phyloP scores from a whole-genome alignment of 2,329 filamentous ascomycete species.

The Ramularia collo-cygni region DNA sequence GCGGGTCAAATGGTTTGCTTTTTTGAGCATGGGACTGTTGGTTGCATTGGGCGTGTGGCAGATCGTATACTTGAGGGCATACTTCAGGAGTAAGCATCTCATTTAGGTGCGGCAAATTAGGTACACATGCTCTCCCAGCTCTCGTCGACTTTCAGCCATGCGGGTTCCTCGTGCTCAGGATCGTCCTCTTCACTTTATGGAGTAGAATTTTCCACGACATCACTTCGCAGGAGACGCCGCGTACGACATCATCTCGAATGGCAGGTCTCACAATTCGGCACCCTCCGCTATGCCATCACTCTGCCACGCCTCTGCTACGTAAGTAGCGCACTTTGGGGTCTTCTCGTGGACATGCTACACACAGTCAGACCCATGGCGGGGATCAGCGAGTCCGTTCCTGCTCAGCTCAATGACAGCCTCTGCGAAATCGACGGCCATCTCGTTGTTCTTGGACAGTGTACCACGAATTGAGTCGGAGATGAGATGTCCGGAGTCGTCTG shows the following conservation, averaged over 20 bases:
- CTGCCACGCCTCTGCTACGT: slow-evolving; percentile 17
- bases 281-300: slow-evolving; percentile 8
- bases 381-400: slow-evolving; percentile 24
- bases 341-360: slow-evolving; percentile 26
- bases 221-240: no score
- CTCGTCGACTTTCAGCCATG: no score
- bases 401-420: slow-evolving; percentile 23
- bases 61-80: slow-evolving; percentile 93
- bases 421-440: slow-evolving; percentile 26
- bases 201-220: no score
- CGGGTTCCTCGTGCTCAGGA: no score
- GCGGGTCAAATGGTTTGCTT: slow-evolving; percentile 96
- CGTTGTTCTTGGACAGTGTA: slow-evolving; percentile 21
- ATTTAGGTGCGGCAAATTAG: slow-evolving; percentile 31
- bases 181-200: no score
- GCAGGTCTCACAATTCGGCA: no score
- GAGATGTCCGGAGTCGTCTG: slow-evolving; percentile 10
- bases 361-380: slow-evolving; percentile 25
- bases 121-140: no score
- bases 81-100: slow-evolving; percentile 71
- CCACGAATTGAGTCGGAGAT: slow-evolving; percentile 23
- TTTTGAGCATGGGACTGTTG: slow-evolving; percentile 86
- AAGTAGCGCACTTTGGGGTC: slow-evolving; percentile 9
- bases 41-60: slow-evolving; percentile 90
- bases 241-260: no score